Evolutionary conservation across 2,329 filamentous ascomycete genomes (phyloP).

Genomic region (Curvularia spicifera): DNA sequence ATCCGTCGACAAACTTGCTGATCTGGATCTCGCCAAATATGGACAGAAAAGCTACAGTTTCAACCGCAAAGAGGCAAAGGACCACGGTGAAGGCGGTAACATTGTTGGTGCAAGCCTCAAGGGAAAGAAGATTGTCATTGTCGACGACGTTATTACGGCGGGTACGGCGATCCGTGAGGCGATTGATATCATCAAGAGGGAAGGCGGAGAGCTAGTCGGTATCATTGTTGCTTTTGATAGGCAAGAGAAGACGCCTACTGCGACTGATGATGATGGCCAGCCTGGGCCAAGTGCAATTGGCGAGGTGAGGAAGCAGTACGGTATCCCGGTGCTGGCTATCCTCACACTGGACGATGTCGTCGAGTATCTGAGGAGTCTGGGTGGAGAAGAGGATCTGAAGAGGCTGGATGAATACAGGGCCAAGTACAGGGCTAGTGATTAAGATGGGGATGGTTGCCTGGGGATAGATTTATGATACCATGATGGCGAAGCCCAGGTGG

Average conservation of each 20-base stretch:
- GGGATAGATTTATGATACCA: slow-evolving; percentile 6
- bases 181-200: slow-evolving; percentile 83
- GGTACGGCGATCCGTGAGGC: slow-evolving; percentile 94
- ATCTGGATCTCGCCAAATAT: slow-evolving; percentile 70
- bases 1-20: slow-evolving; percentile 75
- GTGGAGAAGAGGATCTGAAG: slow-evolving; percentile 55
- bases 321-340: slow-evolving; percentile 83
- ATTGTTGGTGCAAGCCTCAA: slow-evolving; percentile 88
- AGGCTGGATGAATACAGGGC: slow-evolving; percentile 49
- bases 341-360: slow-evolving; percentile 81
- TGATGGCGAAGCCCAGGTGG: not conserved
- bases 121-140: slow-evolving; percentile 84
- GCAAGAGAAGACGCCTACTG: slow-evolving; percentile 76
- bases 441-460: not conserved
- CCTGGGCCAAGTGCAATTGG: slow-evolving; percentile 82
- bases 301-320: slow-evolving; percentile 81
- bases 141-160: slow-evolving; percentile 96
- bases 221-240: slow-evolving; percentile 90
- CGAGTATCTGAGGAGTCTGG: slow-evolving; percentile 53
- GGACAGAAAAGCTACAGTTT: slow-evolving; percentile 81
- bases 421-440: slow-evolving; percentile 51
- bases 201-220: slow-evolving; percentile 84
- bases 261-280: slow-evolving; percentile 67
- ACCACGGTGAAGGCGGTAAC: slow-evolving; percentile 91
- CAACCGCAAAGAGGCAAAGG: slow-evolving; percentile 95